Evolutionary conservation across 164 flowering plant genomes (phyloP).

Genomic region (Vitis amurensis): DNA sequence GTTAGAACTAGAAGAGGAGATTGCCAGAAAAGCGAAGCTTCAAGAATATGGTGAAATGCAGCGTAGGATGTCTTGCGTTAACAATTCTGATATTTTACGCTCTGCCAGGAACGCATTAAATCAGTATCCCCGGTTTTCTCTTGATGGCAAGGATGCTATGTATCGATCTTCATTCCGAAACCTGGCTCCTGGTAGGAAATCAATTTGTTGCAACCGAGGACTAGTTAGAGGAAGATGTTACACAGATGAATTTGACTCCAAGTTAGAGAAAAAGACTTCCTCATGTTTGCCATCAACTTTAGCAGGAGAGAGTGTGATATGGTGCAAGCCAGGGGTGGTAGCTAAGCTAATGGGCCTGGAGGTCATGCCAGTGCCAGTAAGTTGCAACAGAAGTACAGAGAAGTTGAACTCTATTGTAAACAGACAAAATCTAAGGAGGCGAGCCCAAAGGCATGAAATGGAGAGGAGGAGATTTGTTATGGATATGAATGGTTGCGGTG

Average conservation of each 20-base stretch:
- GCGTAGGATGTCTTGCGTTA: slow-evolving; percentile 79
- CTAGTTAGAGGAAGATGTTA: slow-evolving; percentile 13
- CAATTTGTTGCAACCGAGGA: slow-evolving; percentile 28
- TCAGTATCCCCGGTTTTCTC: slow-evolving; percentile 92
- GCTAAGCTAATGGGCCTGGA: slow-evolving; percentile 93
- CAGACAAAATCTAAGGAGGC: slow-evolving; percentile 36
- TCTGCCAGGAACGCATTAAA: slow-evolving; percentile 83
- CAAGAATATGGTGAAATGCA: slow-evolving; percentile 7
- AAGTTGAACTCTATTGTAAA: slow-evolving; percentile 18
- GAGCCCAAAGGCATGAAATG: slow-evolving; percentile 39
- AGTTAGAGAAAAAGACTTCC: slow-evolving; percentile 13
- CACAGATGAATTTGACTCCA: slow-evolving; percentile 14
- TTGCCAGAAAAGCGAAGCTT: slow-evolving; percentile 40
- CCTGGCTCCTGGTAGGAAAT: slow-evolving; percentile 30
- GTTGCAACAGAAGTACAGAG: slow-evolving; percentile 18
- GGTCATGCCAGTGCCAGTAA: slow-evolving; percentile 66
- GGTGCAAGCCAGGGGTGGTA: slow-evolving; percentile 91
- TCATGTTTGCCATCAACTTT: slow-evolving; percentile 39
- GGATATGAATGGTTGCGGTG: slow-evolving; percentile 4
- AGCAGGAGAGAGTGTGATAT: slow-evolving; percentile 71
- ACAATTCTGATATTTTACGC: slow-evolving; percentile 72
- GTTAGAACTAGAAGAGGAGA: slow-evolving; percentile 72
- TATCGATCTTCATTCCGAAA: slow-evolving; percentile 68
- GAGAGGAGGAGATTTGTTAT: slow-evolving; percentile 23
- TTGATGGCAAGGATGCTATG: slow-evolving; percentile 88